phyloP scores from a whole-genome alignment of 345 rosid genomes.

The Heritiera fomes region DNA sequence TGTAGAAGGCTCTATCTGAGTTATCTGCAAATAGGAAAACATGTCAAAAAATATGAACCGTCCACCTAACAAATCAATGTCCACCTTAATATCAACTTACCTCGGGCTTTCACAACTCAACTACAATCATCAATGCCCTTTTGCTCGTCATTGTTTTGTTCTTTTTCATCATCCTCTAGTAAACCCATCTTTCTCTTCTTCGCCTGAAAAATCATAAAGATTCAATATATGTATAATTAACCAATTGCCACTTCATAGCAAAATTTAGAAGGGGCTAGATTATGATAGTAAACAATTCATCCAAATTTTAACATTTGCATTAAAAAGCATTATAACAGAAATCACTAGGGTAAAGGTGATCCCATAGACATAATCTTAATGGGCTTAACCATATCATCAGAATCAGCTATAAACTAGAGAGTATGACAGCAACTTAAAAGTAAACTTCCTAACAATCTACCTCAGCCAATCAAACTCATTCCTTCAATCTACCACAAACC shows the following conservation, averaged over 20 bases:
- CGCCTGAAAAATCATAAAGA: slow-evolving; percentile 41
- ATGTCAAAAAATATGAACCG: slow-evolving; percentile 10
- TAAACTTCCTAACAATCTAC: background rate
- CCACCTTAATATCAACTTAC: slow-evolving; percentile 35
- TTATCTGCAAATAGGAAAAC: slow-evolving; percentile 47
- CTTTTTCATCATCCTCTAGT: slow-evolving; percentile 46
- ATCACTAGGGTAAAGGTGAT: background rate
- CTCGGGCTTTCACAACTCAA: slow-evolving; percentile 47
- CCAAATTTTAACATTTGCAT: background rate
- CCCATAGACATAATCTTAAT: background rate
- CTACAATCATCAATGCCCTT: slow-evolving; percentile 28
- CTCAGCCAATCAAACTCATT: background rate
- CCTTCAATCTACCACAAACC: background rate
- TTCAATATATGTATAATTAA: background rate
- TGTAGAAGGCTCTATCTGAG: slow-evolving; percentile 89
- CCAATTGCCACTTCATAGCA: background rate
- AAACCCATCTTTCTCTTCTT: slow-evolving; percentile 77
- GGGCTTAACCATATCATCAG: background rate
- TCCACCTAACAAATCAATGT: background rate
- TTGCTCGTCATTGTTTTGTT: slow-evolving; percentile 31
- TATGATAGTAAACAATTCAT: background rate
- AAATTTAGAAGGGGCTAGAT: background rate
- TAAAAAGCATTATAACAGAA: background rate
- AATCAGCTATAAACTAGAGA: background rate
- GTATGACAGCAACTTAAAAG: background rate